phyloP scores from a whole-genome alignment of 179 eudicot species.

The Monotropa hypopitys region DNA sequence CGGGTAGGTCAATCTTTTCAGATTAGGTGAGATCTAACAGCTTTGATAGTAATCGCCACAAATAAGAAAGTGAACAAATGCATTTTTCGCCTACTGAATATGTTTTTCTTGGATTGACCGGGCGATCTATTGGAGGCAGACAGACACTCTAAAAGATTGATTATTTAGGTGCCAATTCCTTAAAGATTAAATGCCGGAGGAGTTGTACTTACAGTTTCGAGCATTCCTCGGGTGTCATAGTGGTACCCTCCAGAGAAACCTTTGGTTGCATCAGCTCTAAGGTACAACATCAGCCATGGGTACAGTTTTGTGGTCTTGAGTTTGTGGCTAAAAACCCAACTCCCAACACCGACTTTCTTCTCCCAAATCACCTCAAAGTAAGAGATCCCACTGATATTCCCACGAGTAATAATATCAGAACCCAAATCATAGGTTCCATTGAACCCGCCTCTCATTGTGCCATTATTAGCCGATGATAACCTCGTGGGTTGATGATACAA shows the following conservation, averaged over 20 bases:
- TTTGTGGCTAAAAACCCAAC: constrained; percentile 48
- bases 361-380: constrained; percentile 43
- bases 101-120: background rate
- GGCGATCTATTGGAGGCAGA: background rate
- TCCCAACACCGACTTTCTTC: constrained; percentile 42
- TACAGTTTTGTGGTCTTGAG: constrained; percentile 40
- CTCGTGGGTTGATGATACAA: constrained; percentile 31
- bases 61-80: background rate
- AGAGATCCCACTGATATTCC: constrained; percentile 9
- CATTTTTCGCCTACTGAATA: background rate
- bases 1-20: background rate
- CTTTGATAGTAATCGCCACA: background rate
- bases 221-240: constrained; percentile 54
- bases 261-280: constrained; percentile 41
- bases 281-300: constrained; percentile 69
- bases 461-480: constrained; percentile 1
- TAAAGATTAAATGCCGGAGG: background rate
- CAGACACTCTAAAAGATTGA: background rate
- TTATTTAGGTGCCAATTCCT: background rate
- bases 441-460: constrained; percentile 30
- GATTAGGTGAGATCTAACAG: background rate
- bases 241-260: constrained; percentile 68
- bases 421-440: constrained; percentile 43
- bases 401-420: constrained; percentile 11
- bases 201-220: constrained; percentile 24